Percentiles rank a stretch among this genome's conserved stretches.
Conservation (phyloP, 2,329 filamentous ascomycete genomes). For the Pochonia chlamydosporia region DNA sequence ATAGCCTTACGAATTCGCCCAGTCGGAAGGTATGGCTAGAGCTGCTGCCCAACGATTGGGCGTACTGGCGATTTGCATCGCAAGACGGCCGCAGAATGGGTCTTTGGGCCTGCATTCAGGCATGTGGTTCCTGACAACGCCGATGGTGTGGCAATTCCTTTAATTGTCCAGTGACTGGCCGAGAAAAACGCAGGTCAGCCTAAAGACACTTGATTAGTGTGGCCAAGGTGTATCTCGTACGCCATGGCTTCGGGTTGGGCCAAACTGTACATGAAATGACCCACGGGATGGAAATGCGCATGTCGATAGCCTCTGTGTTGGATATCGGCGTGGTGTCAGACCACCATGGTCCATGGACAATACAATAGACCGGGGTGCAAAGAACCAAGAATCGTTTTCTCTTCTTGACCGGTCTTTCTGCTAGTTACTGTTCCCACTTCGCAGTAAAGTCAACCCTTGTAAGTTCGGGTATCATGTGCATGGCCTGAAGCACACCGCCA, state of each 20-base stretch:
- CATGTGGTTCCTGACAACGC: conserved; percentile 8
- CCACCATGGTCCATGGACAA: too few relatives aligned
- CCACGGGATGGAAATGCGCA: neutral
- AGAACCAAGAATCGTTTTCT: neutral
- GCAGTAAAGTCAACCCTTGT: neutral
- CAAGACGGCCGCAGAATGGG: conserved; percentile 8
- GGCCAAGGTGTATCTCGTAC: neutral
- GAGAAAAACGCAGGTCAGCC: conserved; percentile 1
- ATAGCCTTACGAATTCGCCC: neutral
- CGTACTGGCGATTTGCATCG: conserved; percentile 6
- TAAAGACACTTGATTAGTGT: neutral
- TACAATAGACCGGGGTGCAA: neutral
- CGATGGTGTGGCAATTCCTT: neutral
- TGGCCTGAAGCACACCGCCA: conserved; percentile 8
- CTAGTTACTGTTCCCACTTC: neutral
- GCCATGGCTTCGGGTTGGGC: neutral
- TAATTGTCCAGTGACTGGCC: conserved; percentile 1
- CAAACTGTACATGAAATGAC: neutral
- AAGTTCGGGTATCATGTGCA: conserved; percentile 1
- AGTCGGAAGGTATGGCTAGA: conserved; percentile 2
- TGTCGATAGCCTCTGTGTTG: neutral
- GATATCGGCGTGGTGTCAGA: neutral
- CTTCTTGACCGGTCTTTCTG: neutral
- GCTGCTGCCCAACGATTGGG: conserved; percentile 10
- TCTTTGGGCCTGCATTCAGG: conserved; percentile 7